Conservation (phyloP, 148 eudicot genomes). For the Silene conica region DNA sequence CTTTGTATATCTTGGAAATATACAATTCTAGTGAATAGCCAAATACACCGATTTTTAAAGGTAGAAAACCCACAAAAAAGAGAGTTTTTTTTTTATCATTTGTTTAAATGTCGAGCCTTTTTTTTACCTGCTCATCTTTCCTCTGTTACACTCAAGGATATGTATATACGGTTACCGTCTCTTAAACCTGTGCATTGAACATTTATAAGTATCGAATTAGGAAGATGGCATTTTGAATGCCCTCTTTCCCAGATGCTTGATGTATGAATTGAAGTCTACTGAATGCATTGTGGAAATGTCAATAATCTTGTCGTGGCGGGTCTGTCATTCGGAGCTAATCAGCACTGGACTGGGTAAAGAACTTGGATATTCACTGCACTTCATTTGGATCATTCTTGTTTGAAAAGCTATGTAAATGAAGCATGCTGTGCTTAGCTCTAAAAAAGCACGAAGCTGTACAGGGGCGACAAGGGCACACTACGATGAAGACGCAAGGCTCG, state of each 20-base stretch:
- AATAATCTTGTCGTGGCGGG: background rate
- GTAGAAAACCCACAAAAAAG: conserved; percentile 6
- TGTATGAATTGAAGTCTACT: background rate
- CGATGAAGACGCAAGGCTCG: background rate
- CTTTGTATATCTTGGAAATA: conserved; percentile 23
- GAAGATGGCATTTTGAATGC: background rate
- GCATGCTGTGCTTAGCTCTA: background rate
- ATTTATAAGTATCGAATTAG: background rate
- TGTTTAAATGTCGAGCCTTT: conserved; percentile 1
- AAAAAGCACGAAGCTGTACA: background rate
- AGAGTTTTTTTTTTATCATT: conserved; percentile 6
- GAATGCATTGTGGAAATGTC: background rate
- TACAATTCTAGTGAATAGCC: background rate
- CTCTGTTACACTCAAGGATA: background rate
- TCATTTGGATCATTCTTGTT: background rate
- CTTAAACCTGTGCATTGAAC: background rate
- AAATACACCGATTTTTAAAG: conserved; percentile 16
- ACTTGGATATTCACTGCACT: background rate
- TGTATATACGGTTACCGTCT: conserved; percentile 14
- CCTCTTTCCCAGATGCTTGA: background rate
- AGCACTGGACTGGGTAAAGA: background rate
- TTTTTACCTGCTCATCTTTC: background rate
- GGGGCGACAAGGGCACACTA: background rate
- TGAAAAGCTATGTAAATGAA: background rate
- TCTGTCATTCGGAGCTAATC: background rate